These are phyloP conservation scores for Epichloe typhina DNA, from an alignment of 2,329 filamentous ascomycete genomes.

Conservation along the genomic window DNA sequence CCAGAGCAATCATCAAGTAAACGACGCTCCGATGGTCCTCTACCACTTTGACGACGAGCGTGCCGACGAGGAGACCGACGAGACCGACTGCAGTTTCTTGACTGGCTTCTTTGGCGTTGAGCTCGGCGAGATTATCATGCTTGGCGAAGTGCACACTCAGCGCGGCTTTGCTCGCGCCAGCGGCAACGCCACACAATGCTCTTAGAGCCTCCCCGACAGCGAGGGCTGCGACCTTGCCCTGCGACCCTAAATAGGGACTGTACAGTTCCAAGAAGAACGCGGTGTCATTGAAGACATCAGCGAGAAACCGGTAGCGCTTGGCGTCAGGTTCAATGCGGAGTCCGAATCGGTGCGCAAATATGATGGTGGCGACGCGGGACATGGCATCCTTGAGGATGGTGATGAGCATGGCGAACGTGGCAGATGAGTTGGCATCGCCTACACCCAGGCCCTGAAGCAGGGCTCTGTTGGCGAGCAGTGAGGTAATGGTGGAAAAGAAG, in stretches of 20 bases:
- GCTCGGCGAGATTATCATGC: conserved; percentile 75
- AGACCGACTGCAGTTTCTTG: conserved; percentile 91
- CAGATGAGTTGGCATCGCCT: conserved; percentile 64
- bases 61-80: conserved; percentile 74
- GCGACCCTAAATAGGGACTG: conserved; percentile 54
- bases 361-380: conserved; percentile 70
- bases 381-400: conserved; percentile 73
- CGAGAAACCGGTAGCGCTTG: conserved; percentile 77
- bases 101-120: conserved; percentile 90
- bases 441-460: conserved; percentile 72
- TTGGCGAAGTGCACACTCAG: conserved; percentile 84
- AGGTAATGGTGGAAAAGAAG: conserved; percentile 71
- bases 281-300: conserved; percentile 78
- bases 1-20: conserved; percentile 54
- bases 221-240: conserved; percentile 36
- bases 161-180: conserved; percentile 79
- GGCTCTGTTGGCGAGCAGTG: conserved; percentile 67
- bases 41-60: conserved; percentile 64
- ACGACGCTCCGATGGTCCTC: conserved; percentile 61
- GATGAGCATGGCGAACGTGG: conserved; percentile 69
- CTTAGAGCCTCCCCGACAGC: conserved; percentile 37
- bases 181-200: conserved; percentile 74
- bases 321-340: conserved; percentile 79
- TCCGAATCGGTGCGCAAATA: conserved; percentile 73
- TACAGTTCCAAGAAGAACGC: conserved; percentile 78